Conservation (phyloP, 2,329 filamentous ascomycete genomes). For the Arthrinium phaeospermum region DNA sequence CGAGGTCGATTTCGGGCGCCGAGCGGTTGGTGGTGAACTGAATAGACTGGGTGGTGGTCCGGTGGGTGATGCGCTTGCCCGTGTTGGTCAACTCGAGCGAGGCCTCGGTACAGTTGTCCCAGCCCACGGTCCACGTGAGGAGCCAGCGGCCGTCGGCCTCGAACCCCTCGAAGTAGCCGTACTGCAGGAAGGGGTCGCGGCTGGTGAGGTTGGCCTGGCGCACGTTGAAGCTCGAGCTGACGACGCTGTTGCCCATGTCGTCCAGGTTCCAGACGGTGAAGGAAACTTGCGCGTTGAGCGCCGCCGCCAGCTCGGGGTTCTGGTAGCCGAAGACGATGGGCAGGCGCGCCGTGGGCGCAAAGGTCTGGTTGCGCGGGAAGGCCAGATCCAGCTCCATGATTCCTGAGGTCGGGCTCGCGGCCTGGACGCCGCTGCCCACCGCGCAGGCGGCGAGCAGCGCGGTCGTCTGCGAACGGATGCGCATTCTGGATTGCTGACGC, state of each 20-base stretch:
- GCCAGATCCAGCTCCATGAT: conserved; percentile 32
- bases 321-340: conserved; percentile 35
- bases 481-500: conserved; percentile 17
- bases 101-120: conserved; percentile 15
- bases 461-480: background rate
- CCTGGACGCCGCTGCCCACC: conserved; percentile 9
- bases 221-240: background rate
- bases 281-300: conserved; percentile 20
- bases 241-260: conserved; percentile 13
- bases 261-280: conserved; percentile 17
- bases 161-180: background rate
- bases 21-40: background rate
- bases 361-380: conserved; percentile 36
- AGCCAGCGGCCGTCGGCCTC: background rate
- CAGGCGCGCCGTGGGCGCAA: conserved; percentile 29
- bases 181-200: conserved; percentile 8
- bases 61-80: background rate
- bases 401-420: conserved; percentile 18
- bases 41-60: background rate
- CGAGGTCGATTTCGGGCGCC: conserved; percentile 25
- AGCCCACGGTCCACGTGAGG: conserved; percentile 16
- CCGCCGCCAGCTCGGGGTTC: conserved; percentile 26
- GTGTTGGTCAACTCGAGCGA: background rate
- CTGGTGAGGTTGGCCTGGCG: conserved; percentile 14
- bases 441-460: conserved; percentile 15